Evolutionary conservation across 192 early-diverging fungal species (phyloP), one percentile per base, ranked within the genome.

Genomic region (Linnemannia schmuckeri): DNA sequence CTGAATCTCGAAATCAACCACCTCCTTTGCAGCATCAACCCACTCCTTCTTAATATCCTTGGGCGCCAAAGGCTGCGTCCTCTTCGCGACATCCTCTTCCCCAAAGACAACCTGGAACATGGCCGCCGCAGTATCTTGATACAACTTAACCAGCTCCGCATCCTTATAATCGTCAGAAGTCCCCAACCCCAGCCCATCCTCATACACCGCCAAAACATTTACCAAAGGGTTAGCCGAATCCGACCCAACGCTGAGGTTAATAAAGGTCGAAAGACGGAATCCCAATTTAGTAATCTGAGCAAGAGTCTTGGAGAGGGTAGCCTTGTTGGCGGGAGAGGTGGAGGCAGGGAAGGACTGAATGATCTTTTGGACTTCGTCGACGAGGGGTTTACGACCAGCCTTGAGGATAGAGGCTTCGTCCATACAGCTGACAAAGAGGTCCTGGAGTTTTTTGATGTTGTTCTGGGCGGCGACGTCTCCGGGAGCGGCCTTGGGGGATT

Each of bases 361-460:
- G 20, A 90, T 70, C 12, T 79, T n/a, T 6, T 70, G 46, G 6
- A 91, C 44, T 15, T 88, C 74, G 5, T 82, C 55, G 7, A 79
- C 41, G 0, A 91, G 44, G 13, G 91, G 90, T 0, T 80, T 68
- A 1, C 76, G 75, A 20, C 88, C 88, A 20, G 82, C 52, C 12
- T 54, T 20, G 33, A 82, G 46, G 30, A 92, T 88, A 0, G 30
- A 20, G 17, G 42, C 24, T 41, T 81, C 80, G 30, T 91, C 76
- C 83, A 91, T 87, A 42, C 93, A 94, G 47, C 89, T 82, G 33
- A 61, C 47, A 49, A 94, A 94, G 17, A 91, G 85, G 15, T 77
- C 33, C 70, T 94, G 88, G 30, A 92, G 61, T 73, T 91, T 92
- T 18, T 85, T 72, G 71, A 93, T 90, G 49, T 92, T 92, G 46